phyloP scores from a whole-genome alignment of 78 protist genomes.

The Dictyostelium capitatum region DNA sequence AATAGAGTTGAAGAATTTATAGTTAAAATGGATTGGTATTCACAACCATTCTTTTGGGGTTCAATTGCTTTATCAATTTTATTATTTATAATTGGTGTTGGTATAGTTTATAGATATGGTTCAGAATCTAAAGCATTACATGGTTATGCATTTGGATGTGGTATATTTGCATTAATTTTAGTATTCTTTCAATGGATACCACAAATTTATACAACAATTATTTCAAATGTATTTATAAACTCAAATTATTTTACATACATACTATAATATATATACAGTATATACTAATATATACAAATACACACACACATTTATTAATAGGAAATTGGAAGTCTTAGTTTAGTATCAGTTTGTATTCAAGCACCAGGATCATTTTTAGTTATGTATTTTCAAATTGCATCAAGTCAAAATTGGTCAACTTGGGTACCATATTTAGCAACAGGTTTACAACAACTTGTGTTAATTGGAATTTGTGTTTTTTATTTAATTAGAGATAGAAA shows the following conservation, averaged over 20 bases:
- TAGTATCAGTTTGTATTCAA: conserved; percentile 69
- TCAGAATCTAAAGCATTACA: conserved; percentile 2
- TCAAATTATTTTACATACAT: too few relatives aligned
- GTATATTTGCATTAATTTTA: conserved; percentile 45
- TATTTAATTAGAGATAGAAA: conserved; percentile 47
- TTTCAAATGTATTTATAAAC: too few relatives aligned
- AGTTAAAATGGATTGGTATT: conserved; percentile 64
- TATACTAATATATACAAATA: too few relatives aligned
- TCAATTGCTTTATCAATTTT: conserved; percentile 1
- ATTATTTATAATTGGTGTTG: conserved; percentile 65
- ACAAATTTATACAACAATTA: conserved; percentile 69
- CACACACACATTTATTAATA: too few relatives aligned
- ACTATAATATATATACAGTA: too few relatives aligned
- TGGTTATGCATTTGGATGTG: conserved; percentile 35
- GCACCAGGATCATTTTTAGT: conserved; percentile 70
- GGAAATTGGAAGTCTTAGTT: conserved; percentile 61
- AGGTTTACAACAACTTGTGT: conserved; percentile 28
- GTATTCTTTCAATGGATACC: conserved; percentile 77
- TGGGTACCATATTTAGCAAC: conserved; percentile 79
- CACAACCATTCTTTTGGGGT: conserved; percentile 75
- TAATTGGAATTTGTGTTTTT: conserved; percentile 40
- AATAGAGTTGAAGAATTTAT: conserved; percentile 33
- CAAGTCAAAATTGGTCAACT: conserved; percentile 50
- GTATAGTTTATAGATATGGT: conserved; percentile 9
- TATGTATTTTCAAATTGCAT: conserved; percentile 34